phyloP scores from a whole-genome alignment of 2,329 filamentous ascomycete species.

The Ophiostoma novo-ulmi region DNA sequence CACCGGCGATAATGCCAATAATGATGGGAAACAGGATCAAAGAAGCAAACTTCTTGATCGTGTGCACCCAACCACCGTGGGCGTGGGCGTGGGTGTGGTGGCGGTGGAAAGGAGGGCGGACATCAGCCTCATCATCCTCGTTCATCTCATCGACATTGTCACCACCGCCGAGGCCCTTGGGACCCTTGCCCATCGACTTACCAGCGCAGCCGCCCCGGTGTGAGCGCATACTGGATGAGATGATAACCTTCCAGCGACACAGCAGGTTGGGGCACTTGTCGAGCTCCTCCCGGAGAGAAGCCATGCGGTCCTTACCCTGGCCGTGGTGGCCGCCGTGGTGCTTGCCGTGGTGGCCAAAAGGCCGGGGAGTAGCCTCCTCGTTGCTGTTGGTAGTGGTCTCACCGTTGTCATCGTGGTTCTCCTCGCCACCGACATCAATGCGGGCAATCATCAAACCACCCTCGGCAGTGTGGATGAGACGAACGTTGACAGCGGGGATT shows the following conservation, averaged over 20 bases:
- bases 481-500: constrained; percentile 53
- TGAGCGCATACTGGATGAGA: constrained; percentile 41
- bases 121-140: constrained; percentile 15
- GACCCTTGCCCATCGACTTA: constrained; percentile 19
- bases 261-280: constrained; percentile 42
- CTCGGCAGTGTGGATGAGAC: constrained; percentile 54
- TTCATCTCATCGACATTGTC: constrained; percentile 16
- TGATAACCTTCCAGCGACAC: constrained; percentile 52
- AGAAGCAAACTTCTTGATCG: constrained; percentile 52
- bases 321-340: neutral
- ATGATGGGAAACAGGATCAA: constrained; percentile 64
- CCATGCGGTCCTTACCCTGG: constrained; percentile 19
- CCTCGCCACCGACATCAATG: constrained; percentile 37
- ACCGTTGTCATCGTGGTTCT: neutral
- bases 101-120: constrained; percentile 20
- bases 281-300: constrained; percentile 30
- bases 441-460: constrained; percentile 52
- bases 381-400: neutral
- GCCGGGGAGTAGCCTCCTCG: neutral
- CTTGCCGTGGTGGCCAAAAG: neutral
- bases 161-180: constrained; percentile 29
- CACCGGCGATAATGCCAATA: constrained; percentile 63
- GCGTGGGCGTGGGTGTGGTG: constrained; percentile 24
- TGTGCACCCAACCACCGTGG: constrained; percentile 38
- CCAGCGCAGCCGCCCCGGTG: constrained; percentile 39